phyloP scores from a whole-genome alignment of 73 alveolate genomes.

The Uronychia setigera region DNA sequence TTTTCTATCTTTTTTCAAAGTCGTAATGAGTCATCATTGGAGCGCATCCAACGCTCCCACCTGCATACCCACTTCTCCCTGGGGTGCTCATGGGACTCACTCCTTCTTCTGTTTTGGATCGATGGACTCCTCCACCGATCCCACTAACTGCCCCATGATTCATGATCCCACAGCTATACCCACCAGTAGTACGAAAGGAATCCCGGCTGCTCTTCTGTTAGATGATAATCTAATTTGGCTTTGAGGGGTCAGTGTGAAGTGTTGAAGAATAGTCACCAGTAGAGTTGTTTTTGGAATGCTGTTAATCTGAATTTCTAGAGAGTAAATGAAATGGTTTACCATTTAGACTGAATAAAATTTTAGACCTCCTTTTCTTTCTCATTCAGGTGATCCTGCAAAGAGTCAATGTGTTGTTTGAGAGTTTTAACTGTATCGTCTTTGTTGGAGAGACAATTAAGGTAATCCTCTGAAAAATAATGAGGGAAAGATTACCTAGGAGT shows the following conservation, averaged over 20 bases:
- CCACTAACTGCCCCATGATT: no score
- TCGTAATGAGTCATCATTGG: background rate
- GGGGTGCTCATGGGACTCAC: background rate
- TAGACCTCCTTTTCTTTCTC: background rate
- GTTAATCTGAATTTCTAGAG: background rate
- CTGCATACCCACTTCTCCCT: no score
- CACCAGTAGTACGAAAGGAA: background rate
- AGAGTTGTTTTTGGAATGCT: background rate
- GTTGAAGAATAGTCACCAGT: background rate
- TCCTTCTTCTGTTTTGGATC: background rate
- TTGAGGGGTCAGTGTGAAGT: background rate
- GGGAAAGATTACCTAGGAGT: background rate
- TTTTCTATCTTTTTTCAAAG: background rate
- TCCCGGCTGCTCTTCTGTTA: background rate
- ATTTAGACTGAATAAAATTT: background rate
- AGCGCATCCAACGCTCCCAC: no score
- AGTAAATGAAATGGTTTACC: background rate
- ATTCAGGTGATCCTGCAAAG: background rate
- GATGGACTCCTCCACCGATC: no score
- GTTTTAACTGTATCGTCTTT: background rate
- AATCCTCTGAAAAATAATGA: background rate
- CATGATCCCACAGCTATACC: background rate
- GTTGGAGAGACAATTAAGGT: background rate
- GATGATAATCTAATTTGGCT: background rate
- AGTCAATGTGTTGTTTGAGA: background rate